Evolutionary conservation across 2,329 filamentous ascomycete genomes (phyloP).

Genomic region (Penicillium sp.): DNA sequence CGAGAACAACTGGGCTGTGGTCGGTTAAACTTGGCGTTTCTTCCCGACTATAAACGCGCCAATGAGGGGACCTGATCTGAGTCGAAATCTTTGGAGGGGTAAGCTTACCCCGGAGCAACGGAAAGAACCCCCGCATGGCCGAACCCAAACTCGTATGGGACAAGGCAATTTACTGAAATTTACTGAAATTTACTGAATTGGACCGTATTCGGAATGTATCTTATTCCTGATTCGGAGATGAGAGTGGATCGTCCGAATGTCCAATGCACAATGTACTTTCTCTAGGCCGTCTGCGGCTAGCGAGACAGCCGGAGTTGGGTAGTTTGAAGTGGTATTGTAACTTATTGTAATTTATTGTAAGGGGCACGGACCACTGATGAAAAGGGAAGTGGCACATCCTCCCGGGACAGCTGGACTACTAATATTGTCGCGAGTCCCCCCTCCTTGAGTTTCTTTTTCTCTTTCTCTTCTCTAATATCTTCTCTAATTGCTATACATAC

Average conservation of each 20-base stretch:
- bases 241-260: background rate
- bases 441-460: slow-evolving; percentile 1
- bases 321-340: slow-evolving; percentile 1
- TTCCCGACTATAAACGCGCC: background rate
- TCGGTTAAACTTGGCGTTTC: background rate
- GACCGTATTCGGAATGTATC: background rate
- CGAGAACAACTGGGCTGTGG: background rate
- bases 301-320: too few species aligned
- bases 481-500: background rate
- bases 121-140: slow-evolving; percentile 31
- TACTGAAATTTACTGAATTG: background rate
- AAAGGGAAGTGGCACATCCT: slow-evolving; percentile 5
- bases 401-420: slow-evolving; percentile 5
- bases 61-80: background rate
- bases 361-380: slow-evolving; percentile 1
- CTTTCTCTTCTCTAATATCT: background rate
- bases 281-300: background rate
- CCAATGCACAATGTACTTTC: background rate
- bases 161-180: background rate
- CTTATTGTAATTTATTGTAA: background rate
- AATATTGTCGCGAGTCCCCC: slow-evolving; percentile 8
- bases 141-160: slow-evolving; percentile 16
- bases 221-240: background rate
- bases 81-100: slow-evolving; percentile 4
- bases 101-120: slow-evolving; percentile 30